Conservation (phyloP, 371 early-diverging fungal genomes). For the Apophysomyces sp. region DNA sequence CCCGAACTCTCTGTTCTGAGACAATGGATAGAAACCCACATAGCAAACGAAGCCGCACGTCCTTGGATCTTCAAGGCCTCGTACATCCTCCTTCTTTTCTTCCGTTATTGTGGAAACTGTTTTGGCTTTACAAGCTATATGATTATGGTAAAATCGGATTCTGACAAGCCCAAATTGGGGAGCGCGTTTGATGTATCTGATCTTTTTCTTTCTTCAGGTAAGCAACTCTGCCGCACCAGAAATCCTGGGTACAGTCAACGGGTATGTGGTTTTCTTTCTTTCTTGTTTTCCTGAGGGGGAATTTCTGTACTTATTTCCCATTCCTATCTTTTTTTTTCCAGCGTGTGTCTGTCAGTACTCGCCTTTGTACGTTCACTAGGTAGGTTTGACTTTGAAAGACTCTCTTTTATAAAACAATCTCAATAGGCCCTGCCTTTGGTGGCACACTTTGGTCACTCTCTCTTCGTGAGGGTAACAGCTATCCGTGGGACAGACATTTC, state of each 20-base stretch:
- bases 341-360: conserved; percentile 59
- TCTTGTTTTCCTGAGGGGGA: not conserved
- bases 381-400: not conserved
- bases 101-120: conserved; percentile 51
- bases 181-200: too few species aligned
- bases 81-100: conserved; percentile 38
- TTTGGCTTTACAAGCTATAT: conserved; percentile 62
- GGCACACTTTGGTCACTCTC: conserved; percentile 69
- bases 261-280: conserved; percentile 21
- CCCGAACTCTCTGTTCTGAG: conserved; percentile 38
- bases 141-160: conserved; percentile 45
- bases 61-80: conserved; percentile 20
- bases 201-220: conserved; percentile 21
- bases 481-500: conserved; percentile 65
- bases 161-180: too few species aligned
- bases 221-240: conserved; percentile 59
- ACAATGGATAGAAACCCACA: conserved; percentile 17
- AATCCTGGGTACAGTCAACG: conserved; percentile 69
- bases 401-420: not conserved
- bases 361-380: conserved; percentile 67
- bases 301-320: too few species aligned
- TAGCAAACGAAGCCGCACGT: conserved; percentile 14
- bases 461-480: conserved; percentile 47
- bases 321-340: conserved; percentile 1
- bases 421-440: conserved; percentile 56